Percentiles rank a stretch among this genome's conserved stretches.
These are phyloP conservation scores for Coelastrella sp. DNA, from an alignment of 139 green algal species.

Conservation along the genomic window DNA sequence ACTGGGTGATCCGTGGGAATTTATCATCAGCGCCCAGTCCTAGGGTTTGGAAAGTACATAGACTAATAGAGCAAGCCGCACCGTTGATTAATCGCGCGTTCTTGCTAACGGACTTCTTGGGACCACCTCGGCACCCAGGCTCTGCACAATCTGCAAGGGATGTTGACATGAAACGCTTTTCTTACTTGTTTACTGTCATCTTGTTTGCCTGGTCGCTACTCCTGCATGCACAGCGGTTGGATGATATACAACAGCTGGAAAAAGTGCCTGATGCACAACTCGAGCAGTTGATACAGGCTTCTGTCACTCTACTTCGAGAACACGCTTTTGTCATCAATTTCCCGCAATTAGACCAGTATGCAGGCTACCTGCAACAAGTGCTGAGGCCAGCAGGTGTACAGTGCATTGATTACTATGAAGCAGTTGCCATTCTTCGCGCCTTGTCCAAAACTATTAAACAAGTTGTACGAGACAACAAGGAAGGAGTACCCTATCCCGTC, in stretches of 20 bases:
- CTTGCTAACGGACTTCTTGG: no score
- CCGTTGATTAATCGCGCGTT: no score
- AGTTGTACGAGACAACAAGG: not conserved
- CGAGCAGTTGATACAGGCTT: not conserved
- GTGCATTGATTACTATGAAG: slow-evolving; percentile 40
- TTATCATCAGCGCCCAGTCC: no score
- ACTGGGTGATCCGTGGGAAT: no score
- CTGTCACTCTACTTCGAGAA: not conserved
- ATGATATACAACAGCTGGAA: not conserved
- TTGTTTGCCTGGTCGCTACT: not conserved
- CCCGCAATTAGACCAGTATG: not conserved
- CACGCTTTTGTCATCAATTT: not conserved
- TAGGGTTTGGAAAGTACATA: no score
- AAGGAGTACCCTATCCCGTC: not conserved
- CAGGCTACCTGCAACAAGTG: not conserved
- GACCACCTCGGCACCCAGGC: no score
- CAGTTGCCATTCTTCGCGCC: not conserved
- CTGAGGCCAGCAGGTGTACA: not conserved
- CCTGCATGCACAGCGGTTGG: not conserved
- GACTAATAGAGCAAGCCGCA: no score
- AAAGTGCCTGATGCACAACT: not conserved
- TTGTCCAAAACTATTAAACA: not conserved
- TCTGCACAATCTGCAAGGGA: no score
- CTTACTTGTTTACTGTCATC: not conserved
- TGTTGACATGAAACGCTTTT: no score